These are phyloP conservation scores for Solanum chacoense DNA, from an alignment of 305 asterid species.

Conservation along the genomic window DNA sequence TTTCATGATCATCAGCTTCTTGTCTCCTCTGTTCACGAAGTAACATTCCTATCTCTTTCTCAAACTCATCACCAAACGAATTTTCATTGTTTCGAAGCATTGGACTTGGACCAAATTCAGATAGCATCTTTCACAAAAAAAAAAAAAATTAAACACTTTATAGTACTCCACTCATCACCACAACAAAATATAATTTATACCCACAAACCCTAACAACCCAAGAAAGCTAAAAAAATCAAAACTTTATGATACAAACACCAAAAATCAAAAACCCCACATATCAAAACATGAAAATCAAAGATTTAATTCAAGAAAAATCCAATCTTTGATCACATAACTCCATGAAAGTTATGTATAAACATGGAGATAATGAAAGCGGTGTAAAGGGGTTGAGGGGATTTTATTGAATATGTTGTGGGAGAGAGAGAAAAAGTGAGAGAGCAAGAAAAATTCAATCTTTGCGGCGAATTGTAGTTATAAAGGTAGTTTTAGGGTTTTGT, in stretches of 20 bases:
- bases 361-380: background rate
- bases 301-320: background rate
- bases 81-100: constrained; percentile 44
- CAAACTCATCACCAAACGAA: constrained; percentile 63
- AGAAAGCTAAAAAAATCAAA: constrained; percentile 11
- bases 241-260: constrained; percentile 9
- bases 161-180: constrained; percentile 10
- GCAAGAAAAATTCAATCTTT: background rate
- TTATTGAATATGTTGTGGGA: background rate
- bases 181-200: background rate
- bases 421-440: background rate
- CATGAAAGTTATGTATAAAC: background rate
- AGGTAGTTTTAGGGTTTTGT: constrained; percentile 2
- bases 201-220: constrained; percentile 17
- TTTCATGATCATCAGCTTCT: constrained; percentile 63
- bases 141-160: constrained; percentile 7
- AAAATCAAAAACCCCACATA: constrained; percentile 2
- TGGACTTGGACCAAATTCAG: constrained; percentile 65
- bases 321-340: background rate
- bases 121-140: constrained; percentile 34
- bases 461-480: constrained; percentile 3
- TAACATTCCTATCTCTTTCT: constrained; percentile 50
- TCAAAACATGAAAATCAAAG: background rate
- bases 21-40: constrained; percentile 64
- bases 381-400: background rate